Evolutionary conservation across 768 basidiomycete species (phyloP).

Genomic region (Fistulinella prunicolor): DNA sequence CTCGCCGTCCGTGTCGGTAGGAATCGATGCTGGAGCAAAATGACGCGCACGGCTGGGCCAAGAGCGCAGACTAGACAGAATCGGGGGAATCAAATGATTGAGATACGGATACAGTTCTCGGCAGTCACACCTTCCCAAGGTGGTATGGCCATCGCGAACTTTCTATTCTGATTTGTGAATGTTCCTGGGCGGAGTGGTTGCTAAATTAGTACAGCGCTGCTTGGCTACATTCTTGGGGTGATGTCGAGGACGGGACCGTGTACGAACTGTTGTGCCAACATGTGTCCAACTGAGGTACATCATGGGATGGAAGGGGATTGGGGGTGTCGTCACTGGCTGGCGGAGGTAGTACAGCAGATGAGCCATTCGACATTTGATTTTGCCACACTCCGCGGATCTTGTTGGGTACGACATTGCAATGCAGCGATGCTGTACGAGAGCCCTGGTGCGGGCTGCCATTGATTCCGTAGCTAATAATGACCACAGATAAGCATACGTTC

Average conservation of each 20-base stretch:
- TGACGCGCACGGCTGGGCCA: background rate
- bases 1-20: background rate
- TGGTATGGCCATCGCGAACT: conserved; percentile 2
- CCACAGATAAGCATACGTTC: conserved; percentile 4
- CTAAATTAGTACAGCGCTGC: background rate
- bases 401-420: background rate
- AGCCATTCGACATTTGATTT: conserved; percentile 11
- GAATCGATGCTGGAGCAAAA: background rate
- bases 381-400: conserved; percentile 21
- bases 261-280: background rate
- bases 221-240: conserved; percentile 13
- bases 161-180: no score
- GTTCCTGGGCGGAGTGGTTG: conserved; percentile 5
- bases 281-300: conserved; percentile 8
- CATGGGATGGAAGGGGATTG: conserved; percentile 16
- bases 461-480: conserved; percentile 14
- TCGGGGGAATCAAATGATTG: conserved; percentile 10
- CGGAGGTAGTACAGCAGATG: conserved; percentile 11
- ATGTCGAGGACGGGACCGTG: conserved; percentile 6
- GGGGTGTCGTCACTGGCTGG: background rate
- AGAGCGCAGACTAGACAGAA: background rate
- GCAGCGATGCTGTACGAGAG: conserved; percentile 12
- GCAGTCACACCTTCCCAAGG: conserved; percentile 16
- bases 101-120: conserved; percentile 12
- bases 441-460: conserved; percentile 7